Percentiles rank a stretch among this genome's conserved stretches.
Evolutionary conservation across 2,329 filamentous ascomycete genomes (phyloP).

Genomic region (Claviceps purpurea): DNA sequence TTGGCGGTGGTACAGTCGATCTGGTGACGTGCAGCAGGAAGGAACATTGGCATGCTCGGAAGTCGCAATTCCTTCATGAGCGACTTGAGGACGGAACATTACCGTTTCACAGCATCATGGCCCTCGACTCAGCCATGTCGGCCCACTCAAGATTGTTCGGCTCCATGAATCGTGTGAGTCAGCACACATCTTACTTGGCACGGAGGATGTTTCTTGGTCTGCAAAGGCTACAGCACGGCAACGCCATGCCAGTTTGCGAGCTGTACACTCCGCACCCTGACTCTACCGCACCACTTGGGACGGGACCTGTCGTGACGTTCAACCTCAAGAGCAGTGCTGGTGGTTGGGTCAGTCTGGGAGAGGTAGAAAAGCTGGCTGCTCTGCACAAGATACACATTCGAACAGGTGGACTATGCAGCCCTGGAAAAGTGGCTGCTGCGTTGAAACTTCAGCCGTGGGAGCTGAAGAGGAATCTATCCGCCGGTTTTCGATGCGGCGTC

Average conservation of each 20-base stretch:
- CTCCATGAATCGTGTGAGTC: constrained; percentile 54
- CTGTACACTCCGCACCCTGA: constrained; percentile 40
- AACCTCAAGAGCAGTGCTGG: constrained; percentile 60
- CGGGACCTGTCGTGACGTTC: constrained; percentile 72
- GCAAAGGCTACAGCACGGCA: constrained; percentile 49
- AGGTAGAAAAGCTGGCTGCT: constrained; percentile 75
- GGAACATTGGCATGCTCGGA: constrained; percentile 72
- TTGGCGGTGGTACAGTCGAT: constrained; percentile 89
- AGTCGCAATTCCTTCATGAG: constrained; percentile 60
- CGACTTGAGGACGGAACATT: constrained; percentile 83
- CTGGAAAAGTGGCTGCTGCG: constrained; percentile 65
- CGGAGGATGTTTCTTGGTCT: constrained; percentile 46
- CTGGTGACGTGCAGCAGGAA: constrained; percentile 62
- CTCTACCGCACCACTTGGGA: constrained; percentile 20
- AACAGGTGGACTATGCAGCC: constrained; percentile 84
- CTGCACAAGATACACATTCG: constrained; percentile 72
- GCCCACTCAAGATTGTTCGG: constrained; percentile 57
- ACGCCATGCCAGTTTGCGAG: constrained; percentile 49
- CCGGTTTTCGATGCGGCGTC: constrained; percentile 71
- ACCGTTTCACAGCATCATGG: constrained; percentile 81
- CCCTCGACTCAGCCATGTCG: constrained; percentile 60
- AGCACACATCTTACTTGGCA: constrained; percentile 56
- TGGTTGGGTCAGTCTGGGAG: constrained; percentile 65
- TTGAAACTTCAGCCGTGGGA: constrained; percentile 69
- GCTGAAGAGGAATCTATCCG: constrained; percentile 70